phyloP scores from a whole-genome alignment of 2,329 filamentous ascomycete genomes.

The Sphaerulina musiva region DNA sequence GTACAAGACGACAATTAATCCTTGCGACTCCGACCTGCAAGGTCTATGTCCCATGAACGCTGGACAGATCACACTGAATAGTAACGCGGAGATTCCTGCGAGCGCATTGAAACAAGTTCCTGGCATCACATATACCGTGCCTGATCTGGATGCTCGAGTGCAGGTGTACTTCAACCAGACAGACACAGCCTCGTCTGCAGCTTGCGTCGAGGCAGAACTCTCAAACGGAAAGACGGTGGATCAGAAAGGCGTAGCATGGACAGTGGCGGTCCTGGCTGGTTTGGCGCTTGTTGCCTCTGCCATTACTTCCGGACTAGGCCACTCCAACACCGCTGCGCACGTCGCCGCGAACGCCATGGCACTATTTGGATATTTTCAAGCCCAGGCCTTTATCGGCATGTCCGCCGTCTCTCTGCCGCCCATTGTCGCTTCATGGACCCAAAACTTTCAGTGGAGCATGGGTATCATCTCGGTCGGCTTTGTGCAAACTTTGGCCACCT shows the following conservation, averaged over 20 bases:
- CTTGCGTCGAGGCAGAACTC: constrained; percentile 79
- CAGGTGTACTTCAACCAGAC: constrained; percentile 73
- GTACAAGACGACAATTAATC: constrained; percentile 62
- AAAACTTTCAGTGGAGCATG: constrained; percentile 98
- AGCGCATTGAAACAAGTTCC: constrained; percentile 62
- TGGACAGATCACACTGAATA: constrained; percentile 70
- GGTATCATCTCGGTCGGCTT: constrained; percentile 85
- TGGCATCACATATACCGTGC: constrained; percentile 78
- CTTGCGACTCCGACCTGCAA: constrained; percentile 62
- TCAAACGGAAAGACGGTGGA: constrained; percentile 92
- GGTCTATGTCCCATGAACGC: constrained; percentile 89
- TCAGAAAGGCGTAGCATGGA: constrained; percentile 81
- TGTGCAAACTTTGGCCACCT: constrained; percentile 81
- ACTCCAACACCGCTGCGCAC: constrained; percentile 90
- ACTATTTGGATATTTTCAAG: constrained; percentile 92
- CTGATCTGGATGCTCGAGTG: constrained; percentile 82
- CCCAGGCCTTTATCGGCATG: constrained; percentile 85
- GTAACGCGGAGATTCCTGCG: constrained; percentile 56
- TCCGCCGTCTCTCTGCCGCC: constrained; percentile 75
- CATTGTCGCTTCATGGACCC: constrained; percentile 86
- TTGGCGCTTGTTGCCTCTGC: constrained; percentile 78
- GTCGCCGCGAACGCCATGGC: constrained; percentile 89
- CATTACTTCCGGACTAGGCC: constrained; percentile 80
- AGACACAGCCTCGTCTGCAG: constrained; percentile 57
- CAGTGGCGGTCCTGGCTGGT: constrained; percentile 79